Percentiles rank a stretch among this genome's conserved stretches.
Conservation (phyloP, 768 basidiomycete genomes). For the Podaxis sp. region DNA sequence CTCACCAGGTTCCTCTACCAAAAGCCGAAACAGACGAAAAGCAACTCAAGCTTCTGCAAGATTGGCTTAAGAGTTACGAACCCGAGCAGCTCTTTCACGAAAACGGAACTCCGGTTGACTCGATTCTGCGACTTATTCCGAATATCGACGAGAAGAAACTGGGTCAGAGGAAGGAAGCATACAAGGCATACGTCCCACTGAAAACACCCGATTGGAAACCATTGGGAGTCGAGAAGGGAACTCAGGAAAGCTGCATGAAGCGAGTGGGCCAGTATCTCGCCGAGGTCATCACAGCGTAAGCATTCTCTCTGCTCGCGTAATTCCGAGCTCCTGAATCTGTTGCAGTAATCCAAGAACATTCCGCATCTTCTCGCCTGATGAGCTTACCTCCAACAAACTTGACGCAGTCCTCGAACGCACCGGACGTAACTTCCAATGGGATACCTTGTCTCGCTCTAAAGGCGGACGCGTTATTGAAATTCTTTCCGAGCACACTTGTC, state of each 20-base stretch:
- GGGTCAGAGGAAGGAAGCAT: slow-evolving; percentile 69
- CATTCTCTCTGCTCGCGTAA: background rate
- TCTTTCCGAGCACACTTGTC: slow-evolving; percentile 84
- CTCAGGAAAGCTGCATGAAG: slow-evolving; percentile 78
- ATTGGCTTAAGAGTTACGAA: slow-evolving; percentile 74
- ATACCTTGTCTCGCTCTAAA: slow-evolving; percentile 57
- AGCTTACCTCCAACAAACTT: slow-evolving; percentile 85
- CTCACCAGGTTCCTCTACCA: slow-evolving; percentile 90
- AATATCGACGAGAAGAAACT: slow-evolving; percentile 54
- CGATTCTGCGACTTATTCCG: slow-evolving; percentile 63
- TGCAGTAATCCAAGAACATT: slow-evolving; percentile 71
- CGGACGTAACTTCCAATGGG: slow-evolving; percentile 85
- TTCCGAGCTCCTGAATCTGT: background rate
- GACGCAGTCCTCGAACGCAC: slow-evolving; percentile 72
- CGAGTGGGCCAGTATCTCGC: slow-evolving; percentile 55
- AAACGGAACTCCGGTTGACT: slow-evolving; percentile 49
- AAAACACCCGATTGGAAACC: slow-evolving; percentile 63
- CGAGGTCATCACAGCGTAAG: slow-evolving; percentile 55
- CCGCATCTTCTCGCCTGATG: slow-evolving; percentile 91
- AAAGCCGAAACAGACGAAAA: slow-evolving; percentile 59
- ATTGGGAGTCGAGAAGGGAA: slow-evolving; percentile 49
- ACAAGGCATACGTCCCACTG: slow-evolving; percentile 60
- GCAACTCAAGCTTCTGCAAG: slow-evolving; percentile 60
- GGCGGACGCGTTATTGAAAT: slow-evolving; percentile 89
- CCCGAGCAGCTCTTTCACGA: slow-evolving; percentile 64